Conservation (phyloP, 257 asterid species). For the Thymus quinquecostatus region DNA sequence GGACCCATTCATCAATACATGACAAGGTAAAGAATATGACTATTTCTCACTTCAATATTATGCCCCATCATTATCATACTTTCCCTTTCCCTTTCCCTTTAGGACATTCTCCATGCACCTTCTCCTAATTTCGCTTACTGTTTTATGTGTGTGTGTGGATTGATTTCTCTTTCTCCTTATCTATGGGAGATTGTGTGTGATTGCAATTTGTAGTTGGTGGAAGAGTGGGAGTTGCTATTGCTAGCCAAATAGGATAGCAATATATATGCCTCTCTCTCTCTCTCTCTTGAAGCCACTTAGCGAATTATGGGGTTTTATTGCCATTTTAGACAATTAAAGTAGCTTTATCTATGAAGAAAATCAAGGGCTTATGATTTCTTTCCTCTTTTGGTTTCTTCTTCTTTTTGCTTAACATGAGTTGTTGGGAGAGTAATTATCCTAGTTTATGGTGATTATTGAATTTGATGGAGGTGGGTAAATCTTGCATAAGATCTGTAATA, state of each 20-base stretch:
- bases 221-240: neutral
- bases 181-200: neutral
- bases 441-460: too few relatives aligned
- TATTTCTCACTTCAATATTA: neutral
- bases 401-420: too few relatives aligned
- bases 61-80: neutral
- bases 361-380: neutral
- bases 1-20: conserved; percentile 5
- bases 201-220: neutral
- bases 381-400: too few relatives aligned
- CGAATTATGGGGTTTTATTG: neutral
- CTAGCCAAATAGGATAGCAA: conserved; percentile 6
- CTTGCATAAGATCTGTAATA: too few relatives aligned
- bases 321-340: neutral
- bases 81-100: neutral
- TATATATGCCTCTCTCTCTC: neutral
- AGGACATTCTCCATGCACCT: neutral
- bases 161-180: neutral
- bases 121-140: neutral
- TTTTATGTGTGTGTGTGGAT: conserved; percentile 4
- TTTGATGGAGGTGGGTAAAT: too few relatives aligned
- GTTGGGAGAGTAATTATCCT: too few relatives aligned
- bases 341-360: neutral
- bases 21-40: neutral
- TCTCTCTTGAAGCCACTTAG: neutral